A percentile compares a stretch with the other conserved stretches of the same genome.
phyloP scores from a whole-genome alignment of 2,329 filamentous ascomycete genomes.

The Clarireedia sp. region DNA sequence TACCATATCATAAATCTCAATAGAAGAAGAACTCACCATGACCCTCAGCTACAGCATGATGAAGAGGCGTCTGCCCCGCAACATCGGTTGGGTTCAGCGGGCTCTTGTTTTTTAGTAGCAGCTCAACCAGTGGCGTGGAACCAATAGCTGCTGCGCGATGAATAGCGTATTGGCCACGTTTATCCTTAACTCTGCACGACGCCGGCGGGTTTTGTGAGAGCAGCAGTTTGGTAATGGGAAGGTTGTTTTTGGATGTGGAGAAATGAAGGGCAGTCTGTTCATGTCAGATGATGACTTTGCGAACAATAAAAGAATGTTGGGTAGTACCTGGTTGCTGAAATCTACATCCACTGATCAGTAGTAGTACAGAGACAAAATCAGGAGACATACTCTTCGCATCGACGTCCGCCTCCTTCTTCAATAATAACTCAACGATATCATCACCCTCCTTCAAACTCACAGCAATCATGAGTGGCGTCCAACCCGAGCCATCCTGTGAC shows the following conservation, averaged over 20 bases:
- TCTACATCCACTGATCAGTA: constrained; percentile 35
- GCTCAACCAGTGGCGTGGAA: constrained; percentile 74
- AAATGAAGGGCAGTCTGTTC: constrained; percentile 80
- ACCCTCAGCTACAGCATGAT: constrained; percentile 76
- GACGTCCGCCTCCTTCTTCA: constrained; percentile 62
- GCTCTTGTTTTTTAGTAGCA: constrained; percentile 69
- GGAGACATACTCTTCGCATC: constrained; percentile 57
- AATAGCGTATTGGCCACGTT: constrained; percentile 78
- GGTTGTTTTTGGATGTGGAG: constrained; percentile 78
- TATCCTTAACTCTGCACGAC: constrained; percentile 73
- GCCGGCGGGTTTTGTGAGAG: constrained; percentile 62
- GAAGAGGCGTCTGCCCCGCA: constrained; percentile 79
- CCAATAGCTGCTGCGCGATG: constrained; percentile 89
- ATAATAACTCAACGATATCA: constrained; percentile 56
- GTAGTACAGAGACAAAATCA: too few species aligned
- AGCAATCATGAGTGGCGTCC: constrained; percentile 80
- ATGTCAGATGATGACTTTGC: constrained; percentile 2
- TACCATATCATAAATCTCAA: background rate
- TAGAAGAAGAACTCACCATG: constrained; percentile 42
- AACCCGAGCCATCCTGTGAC: constrained; percentile 62
- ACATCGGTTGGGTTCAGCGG: constrained; percentile 77
- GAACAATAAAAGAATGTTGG: background rate
- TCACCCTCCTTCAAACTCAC: constrained; percentile 67
- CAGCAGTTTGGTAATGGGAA: constrained; percentile 74
- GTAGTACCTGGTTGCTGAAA: constrained; percentile 53